Evolutionary conservation across 23 red algal species (phyloP).

Genomic region (Cyanidioschyzon merolae): DNA sequence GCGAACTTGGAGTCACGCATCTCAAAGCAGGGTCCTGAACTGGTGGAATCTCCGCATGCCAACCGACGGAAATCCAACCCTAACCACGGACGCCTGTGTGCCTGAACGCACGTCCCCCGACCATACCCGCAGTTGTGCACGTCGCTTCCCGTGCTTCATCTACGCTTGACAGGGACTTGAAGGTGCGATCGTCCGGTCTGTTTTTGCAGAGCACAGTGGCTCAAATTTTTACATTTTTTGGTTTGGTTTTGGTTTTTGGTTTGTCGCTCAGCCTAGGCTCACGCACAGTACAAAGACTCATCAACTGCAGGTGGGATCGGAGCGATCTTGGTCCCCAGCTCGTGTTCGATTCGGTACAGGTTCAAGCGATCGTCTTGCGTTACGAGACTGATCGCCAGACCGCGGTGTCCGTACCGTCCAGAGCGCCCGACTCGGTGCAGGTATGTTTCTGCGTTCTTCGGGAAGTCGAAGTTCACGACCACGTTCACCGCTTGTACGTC

Average conservation of each 20-base stretch:
- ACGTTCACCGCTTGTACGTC: constrained; percentile 66
- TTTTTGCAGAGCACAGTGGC: constrained; percentile 14
- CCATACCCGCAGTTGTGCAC: too few species aligned
- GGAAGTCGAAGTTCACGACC: constrained; percentile 75
- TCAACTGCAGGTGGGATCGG: constrained; percentile 74
- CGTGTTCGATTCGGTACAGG: constrained; percentile 94
- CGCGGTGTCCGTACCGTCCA: constrained; percentile 58
- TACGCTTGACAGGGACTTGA: too few species aligned
- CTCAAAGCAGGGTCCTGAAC: too few species aligned
- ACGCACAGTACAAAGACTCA: constrained; percentile 65
- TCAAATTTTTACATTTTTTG: constrained; percentile 18
- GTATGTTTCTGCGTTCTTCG: constrained; percentile 66
- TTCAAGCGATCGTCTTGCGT: constrained; percentile 92
- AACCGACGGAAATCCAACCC: too few species aligned
- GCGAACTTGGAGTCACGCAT: too few species aligned
- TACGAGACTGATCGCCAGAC: constrained; percentile 39
- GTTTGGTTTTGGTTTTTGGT: neutral
- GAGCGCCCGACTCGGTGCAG: constrained; percentile 87
- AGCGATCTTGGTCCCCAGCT: constrained; percentile 79
- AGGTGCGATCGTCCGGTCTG: too few species aligned
- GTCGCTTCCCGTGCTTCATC: too few species aligned
- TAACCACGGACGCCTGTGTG: too few species aligned
- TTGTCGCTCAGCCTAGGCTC: neutral
- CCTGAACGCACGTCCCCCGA: too few species aligned
- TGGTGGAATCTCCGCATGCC: too few species aligned